Percentiles rank a stretch among this genome's conserved stretches.
These are phyloP conservation scores for Strobilomyces dryophilus DNA, from an alignment of 768 basidiomycete species.

Conservation along the genomic window DNA sequence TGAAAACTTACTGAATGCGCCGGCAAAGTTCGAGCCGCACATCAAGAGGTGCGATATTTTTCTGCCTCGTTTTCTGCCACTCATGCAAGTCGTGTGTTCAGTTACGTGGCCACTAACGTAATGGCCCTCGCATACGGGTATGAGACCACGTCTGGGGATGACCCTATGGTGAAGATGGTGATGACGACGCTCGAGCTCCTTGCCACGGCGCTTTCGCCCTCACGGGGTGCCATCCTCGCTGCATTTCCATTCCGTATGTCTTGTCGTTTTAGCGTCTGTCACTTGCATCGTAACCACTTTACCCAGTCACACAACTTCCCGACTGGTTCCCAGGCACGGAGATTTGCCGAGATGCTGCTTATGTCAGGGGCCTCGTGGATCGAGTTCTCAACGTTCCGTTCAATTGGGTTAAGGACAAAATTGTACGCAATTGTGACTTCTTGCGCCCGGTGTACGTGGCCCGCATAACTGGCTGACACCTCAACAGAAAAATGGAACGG, in stretches of 20 bases:
- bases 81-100: not conserved
- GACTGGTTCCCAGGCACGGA: conserved; percentile 23
- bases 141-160: conserved; percentile 13
- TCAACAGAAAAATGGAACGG: conserved; percentile 10
- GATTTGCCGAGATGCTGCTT: conserved; percentile 16
- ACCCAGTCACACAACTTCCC: conserved; percentile 20
- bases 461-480: not conserved
- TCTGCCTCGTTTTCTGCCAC: not conserved
- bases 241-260: conserved; percentile 24
- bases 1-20: conserved; percentile 17
- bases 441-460: no score
- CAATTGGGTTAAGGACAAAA: conserved; percentile 20
- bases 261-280: not conserved
- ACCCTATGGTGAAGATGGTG: conserved; percentile 20
- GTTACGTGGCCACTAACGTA: conserved; percentile 24
- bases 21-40: conserved; percentile 22
- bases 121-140: conserved; percentile 27
- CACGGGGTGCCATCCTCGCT: conserved; percentile 14
- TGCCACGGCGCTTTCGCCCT: conserved; percentile 18
- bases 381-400: conserved; percentile 23
- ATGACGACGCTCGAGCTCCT: conserved; percentile 18
- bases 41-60: conserved; percentile 15
- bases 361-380: conserved; percentile 12
- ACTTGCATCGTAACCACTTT: not conserved
- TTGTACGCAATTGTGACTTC: conserved; percentile 13